phyloP scores from a whole-genome alignment of 768 basidiomycete species.

The Neoboletus subvelutipes region DNA sequence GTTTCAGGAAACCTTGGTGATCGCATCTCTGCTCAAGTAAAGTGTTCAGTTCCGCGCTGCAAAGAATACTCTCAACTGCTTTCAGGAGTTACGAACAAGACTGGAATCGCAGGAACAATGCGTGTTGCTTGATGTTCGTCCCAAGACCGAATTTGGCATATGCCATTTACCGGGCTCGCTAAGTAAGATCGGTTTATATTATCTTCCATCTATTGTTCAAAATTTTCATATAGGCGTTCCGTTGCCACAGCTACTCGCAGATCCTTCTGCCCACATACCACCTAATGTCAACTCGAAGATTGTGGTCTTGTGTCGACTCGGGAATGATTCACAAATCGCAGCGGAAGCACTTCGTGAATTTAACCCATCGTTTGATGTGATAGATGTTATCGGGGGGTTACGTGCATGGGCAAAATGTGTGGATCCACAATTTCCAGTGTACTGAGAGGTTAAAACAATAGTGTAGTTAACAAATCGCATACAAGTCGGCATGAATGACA shows the following conservation, averaged over 20 bases:
- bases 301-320: conserved; percentile 79
- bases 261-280: conserved; percentile 51
- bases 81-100: conserved; percentile 49
- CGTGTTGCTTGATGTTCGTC: conserved; percentile 75
- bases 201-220: neutral
- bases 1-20: conserved; percentile 38
- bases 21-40: conserved; percentile 47
- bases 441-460: conserved; percentile 43
- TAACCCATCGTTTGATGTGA: conserved; percentile 37
- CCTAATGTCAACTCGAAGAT: conserved; percentile 24
- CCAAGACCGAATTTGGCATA: conserved; percentile 80
- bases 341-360: conserved; percentile 45
- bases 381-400: conserved; percentile 81
- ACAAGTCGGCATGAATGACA: conserved; percentile 6
- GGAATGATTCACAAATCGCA: conserved; percentile 93
- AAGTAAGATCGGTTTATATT: conserved; percentile 49
- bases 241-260: conserved; percentile 57
- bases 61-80: neutral
- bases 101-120: conserved; percentile 32
- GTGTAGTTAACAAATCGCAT: neutral
- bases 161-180: conserved; percentile 72
- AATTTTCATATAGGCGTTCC: conserved; percentile 64
- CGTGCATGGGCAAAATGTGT: conserved; percentile 75
- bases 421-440: conserved; percentile 77
- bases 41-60: neutral